A percentile compares a stretch with the other conserved stretches of the same genome.
Evolutionary conservation across 306 rosid genomes (phyloP).

Genomic region (Cucumis melo): DNA sequence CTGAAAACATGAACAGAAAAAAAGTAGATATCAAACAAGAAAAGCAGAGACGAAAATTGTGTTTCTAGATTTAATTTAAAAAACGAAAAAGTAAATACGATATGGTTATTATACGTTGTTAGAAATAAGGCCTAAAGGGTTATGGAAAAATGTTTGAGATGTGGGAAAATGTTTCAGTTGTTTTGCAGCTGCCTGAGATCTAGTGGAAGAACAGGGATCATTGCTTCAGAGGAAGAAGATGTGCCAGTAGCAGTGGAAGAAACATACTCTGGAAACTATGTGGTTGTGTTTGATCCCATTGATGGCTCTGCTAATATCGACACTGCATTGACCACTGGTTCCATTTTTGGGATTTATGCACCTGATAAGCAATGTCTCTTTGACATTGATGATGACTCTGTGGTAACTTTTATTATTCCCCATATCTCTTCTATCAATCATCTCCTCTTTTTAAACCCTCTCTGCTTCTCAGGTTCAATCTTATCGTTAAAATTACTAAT

Average conservation of each 20-base stretch:
- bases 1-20: too few relatives aligned
- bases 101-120: too few relatives aligned
- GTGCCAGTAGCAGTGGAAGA: slow-evolving; percentile 36
- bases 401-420: slow-evolving; percentile 12
- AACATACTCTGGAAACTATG: slow-evolving; percentile 30
- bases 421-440: background rate
- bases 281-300: slow-evolving; percentile 31
- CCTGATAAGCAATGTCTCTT: slow-evolving; percentile 26
- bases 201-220: slow-evolving; percentile 25
- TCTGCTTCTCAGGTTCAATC: too few relatives aligned
- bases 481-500: too few relatives aligned
- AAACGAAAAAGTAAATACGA: too few relatives aligned
- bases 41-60: too few relatives aligned
- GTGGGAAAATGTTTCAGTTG: background rate
- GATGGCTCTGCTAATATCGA: slow-evolving; percentile 35
- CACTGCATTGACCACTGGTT: slow-evolving; percentile 28
- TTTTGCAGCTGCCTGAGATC: slow-evolving; percentile 31
- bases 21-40: too few relatives aligned
- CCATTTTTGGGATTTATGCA: slow-evolving; percentile 29
- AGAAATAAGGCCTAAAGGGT: too few relatives aligned
- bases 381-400: slow-evolving; percentile 14
- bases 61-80: too few relatives aligned
- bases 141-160: too few relatives aligned
- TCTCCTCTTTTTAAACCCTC: too few relatives aligned
- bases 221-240: slow-evolving; percentile 35